Evolutionary conservation across 129 eudicot species (phyloP), one percentile per base, ranked within the genome.

Genomic region (Arctium minus): DNA sequence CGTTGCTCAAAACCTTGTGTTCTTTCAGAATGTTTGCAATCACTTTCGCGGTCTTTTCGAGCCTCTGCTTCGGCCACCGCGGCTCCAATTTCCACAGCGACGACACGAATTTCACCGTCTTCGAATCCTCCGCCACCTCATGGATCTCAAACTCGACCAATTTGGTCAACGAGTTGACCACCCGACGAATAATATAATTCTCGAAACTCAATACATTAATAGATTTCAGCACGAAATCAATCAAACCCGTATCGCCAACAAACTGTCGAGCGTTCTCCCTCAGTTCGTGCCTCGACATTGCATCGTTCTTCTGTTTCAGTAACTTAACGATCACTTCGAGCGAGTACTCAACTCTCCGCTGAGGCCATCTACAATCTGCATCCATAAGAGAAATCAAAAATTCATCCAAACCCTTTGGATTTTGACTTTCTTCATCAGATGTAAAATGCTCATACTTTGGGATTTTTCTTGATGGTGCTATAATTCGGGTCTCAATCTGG

Each of bases 191-290:
- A 81, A 89, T 72, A 32, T 79, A 82, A 67, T 88, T 72, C 10
- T 89, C 93, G 31, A 88, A 88, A 30, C 79, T 70, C 36, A 94
- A 83, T 42, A 88, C 88, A 44, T 74, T 92, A 30, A 94, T 92
- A 1, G 92, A 92, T 35, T 92, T 92, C 0, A 94, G 90, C 74
- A 92, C 92, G 68, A 86, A 94, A 89, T 94, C 96, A 39, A 94
- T 87, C 83, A 94, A 89, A 8, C 98, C 94, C 1, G 89, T 91
- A 73, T 94, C 98, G 13, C 96, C 94, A 18, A 94, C 84, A 74
- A 79, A 81, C 62, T 65, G 70, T 60, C 89, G 71, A 27, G 94
- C 91, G 50, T 78, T 89, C 13, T 91, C 90, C 36, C 96, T 86
- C 10, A 92, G 68, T 35, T 92, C 96, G 10, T 92, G 85, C 75